Base-by-base conservation (phyloP, 139 green algal genomes). In the Mesotaenium endlicherianum region DNA sequence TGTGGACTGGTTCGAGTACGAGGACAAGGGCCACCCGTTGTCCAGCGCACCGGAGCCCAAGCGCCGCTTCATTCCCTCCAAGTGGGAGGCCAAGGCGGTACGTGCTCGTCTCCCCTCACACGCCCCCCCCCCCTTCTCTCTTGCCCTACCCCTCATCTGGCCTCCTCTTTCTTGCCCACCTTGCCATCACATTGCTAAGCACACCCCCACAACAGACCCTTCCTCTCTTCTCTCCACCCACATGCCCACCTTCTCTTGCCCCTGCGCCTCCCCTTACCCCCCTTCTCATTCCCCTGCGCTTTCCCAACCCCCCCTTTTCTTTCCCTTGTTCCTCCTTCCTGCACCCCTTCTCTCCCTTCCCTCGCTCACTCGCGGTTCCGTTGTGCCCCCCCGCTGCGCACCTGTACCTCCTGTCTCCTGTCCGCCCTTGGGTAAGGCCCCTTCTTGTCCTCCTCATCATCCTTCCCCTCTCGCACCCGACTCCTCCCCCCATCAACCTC, bases 31-130 rank as follows among this genome's bases (percentile, higher is more conserved):
- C 20, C 92, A 95, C 70, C 95, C 96, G 3, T 87, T 99, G 26
- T 91, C 78, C 17, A 92, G 85, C 58, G 89, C 87, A 1, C 96
- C 96, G 2, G 94, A 97, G 89, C 96, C 96, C 71, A 99, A 99
- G 92, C 86, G 94, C 30, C 91, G 96, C 58, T 99, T 99, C 90
- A 90, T 96, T 2, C 95, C 96, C 1, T 98, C 94, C 31, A 97
- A 98, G 80, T 95, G 92, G 89, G 96, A 99, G 90, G 96, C 97
- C 86, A 94, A 97, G 71, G 95, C 95, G 94, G 86, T 89, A 50
- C 57, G 72, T 45, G 11, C 69, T 60, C 69, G 11, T 17, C 42
- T 59, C 17, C 69, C 26, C 69, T 31, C 44, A 8, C 30, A n/a
- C 17, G 16, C 69, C 16, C 20, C 20, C 30, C 30, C n/a, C 26